A percentile compares a stretch with the other conserved stretches of the same genome.
Conservation (phyloP, 257 asterid species). For the Salvia rosmarinus region DNA sequence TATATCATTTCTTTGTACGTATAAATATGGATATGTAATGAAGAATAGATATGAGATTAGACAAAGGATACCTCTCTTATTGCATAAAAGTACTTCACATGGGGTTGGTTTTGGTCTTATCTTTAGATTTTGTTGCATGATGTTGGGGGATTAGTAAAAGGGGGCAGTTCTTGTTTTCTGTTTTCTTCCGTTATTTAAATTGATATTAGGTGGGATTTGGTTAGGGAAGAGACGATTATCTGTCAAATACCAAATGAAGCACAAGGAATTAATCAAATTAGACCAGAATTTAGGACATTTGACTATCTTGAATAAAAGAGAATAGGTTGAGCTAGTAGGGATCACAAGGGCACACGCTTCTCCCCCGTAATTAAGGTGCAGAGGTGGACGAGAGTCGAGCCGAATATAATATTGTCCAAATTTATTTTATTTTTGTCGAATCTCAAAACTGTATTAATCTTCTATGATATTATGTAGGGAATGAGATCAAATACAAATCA, state of each 20-base stretch:
- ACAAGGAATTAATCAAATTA: conserved; percentile 4
- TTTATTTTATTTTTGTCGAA: neutral
- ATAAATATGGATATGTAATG: too few species aligned
- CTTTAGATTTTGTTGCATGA: conserved; percentile 21
- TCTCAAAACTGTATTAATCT: neutral
- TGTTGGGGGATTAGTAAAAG: conserved; percentile 31
- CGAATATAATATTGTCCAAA: neutral
- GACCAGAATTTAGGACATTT: conserved; percentile 32
- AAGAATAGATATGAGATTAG: too few species aligned
- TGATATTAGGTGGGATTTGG: conserved; percentile 80
- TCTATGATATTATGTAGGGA: too few species aligned
- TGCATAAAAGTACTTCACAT: conserved; percentile 46
- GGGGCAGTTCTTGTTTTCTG: conserved; percentile 49
- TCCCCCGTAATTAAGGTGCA: neutral
- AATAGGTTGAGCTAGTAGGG: conserved; percentile 35
- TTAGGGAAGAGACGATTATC: conserved; percentile 40
- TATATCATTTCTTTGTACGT: conserved; percentile 12
- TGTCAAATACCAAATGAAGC: conserved; percentile 29
- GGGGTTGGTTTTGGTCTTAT: conserved; percentile 48
- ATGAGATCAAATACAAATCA: too few species aligned
- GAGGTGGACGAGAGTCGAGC: too few species aligned
- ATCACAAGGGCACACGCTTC: conserved; percentile 23
- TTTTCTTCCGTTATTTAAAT: conserved; percentile 52
- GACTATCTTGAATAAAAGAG: conserved; percentile 36
- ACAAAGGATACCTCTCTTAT: too few species aligned